Percentiles rank a stretch among this genome's conserved stretches.
These are phyloP conservation scores for Dryas drummondii DNA, from an alignment of 306 rosid genomes.

Conservation along the genomic window DNA sequence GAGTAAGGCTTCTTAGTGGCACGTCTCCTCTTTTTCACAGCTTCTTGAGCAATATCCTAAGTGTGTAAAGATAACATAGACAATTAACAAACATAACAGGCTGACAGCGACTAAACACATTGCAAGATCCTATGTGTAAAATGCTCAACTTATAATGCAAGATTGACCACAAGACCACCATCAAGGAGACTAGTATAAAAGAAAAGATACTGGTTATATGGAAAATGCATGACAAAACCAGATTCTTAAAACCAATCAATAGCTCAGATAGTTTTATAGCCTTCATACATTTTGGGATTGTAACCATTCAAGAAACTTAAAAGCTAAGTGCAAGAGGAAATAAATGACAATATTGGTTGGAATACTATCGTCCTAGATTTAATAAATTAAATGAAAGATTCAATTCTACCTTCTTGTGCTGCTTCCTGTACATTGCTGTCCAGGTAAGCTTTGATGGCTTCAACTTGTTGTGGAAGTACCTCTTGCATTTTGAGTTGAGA, in stretches of 20 bases:
- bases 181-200: too few relatives aligned
- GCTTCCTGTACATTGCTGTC: constrained; percentile 92
- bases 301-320: not conserved
- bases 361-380: not conserved
- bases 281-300: not conserved
- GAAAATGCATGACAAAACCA: not conserved
- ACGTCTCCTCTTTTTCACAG: constrained; percentile 74
- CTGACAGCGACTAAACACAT: not conserved
- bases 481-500: constrained; percentile 72
- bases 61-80: not conserved
- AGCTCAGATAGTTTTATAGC: not conserved
- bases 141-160: not conserved
- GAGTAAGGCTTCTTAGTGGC: constrained; percentile 69
- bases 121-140: too few relatives aligned
- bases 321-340: not conserved
- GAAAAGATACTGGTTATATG: not conserved
- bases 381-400: not conserved
- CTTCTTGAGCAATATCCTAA: constrained; percentile 77
- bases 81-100: not conserved
- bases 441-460: constrained; percentile 89
- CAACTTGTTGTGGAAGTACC: constrained; percentile 73
- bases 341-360: not conserved
- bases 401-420: constrained; percentile 65
- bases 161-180: not conserved
- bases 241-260: not conserved